These are phyloP conservation scores for Coleophoma crateriformis DNA, from an alignment of 2,329 filamentous ascomycete genomes.

Conservation along the genomic window DNA sequence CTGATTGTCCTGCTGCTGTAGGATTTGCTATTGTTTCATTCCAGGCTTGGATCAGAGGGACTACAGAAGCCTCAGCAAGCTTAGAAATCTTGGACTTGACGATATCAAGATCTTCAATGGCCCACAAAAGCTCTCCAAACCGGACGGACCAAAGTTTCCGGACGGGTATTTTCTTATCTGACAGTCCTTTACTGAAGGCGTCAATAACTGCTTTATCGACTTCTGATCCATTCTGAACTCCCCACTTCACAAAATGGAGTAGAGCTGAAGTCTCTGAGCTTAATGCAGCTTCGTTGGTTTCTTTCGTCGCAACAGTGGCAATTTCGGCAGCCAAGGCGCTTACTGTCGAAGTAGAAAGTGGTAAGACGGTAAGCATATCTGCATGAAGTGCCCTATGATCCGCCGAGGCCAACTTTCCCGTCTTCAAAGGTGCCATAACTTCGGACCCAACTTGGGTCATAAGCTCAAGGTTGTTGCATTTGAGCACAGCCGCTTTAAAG, in stretches of 20 bases:
- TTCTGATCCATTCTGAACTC: conserved; percentile 54
- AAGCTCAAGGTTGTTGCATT: conserved; percentile 49
- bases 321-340: conserved; percentile 63
- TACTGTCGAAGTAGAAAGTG: conserved; percentile 55
- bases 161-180: conserved; percentile 76
- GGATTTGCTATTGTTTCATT: conserved; percentile 76
- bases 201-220: conserved; percentile 64
- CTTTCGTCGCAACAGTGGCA: conserved; percentile 67
- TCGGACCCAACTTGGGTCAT: conserved; percentile 71
- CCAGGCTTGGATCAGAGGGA: conserved; percentile 63
- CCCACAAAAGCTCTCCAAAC: conserved; percentile 65
- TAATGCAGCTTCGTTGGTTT: conserved; percentile 82
- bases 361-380: conserved; percentile 67
- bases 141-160: conserved; percentile 77
- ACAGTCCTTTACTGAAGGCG: conserved; percentile 72
- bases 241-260: conserved; percentile 55
- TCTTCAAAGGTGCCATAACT: conserved; percentile 72
- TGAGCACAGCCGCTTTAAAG: conserved; percentile 64
- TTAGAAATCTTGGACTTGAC: conserved; percentile 41
- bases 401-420: conserved; percentile 74
- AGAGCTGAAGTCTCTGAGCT: conserved; percentile 70
- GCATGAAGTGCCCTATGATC: conserved; percentile 82
- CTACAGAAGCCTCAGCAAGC: conserved; percentile 47
- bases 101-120: conserved; percentile 38
- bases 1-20: conserved; percentile 71